Evolutionary conservation across 371 early-diverging fungal genomes (phyloP).

Genomic region (Mortierella sp.): DNA sequence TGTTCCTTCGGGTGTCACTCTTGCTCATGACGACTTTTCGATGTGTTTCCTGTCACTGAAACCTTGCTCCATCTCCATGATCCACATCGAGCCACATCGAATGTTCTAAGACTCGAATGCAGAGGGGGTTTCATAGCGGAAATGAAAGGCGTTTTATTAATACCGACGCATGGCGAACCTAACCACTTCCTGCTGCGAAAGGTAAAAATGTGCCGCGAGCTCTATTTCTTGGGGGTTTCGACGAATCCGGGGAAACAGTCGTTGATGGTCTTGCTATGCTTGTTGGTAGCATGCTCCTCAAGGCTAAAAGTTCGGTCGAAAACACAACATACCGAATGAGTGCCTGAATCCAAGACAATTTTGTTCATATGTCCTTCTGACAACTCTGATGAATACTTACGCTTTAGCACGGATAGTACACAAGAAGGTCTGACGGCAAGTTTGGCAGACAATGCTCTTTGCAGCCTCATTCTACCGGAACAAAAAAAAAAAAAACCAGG

Average conservation of each 20-base stretch:
- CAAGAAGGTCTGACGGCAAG: constrained; percentile 86
- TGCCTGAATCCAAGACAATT: no score
- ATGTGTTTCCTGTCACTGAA: no score
- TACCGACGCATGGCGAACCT: no score
- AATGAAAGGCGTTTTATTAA: no score
- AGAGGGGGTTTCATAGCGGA: no score
- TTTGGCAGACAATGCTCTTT: constrained; percentile 79
- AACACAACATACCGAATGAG: background rate
- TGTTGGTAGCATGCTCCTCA: constrained; percentile 79
- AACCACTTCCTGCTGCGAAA: background rate
- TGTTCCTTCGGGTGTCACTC: no score
- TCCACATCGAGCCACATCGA: no score
- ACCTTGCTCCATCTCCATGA: no score
- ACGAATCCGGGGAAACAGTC: constrained; percentile 84
- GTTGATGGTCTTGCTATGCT: constrained; percentile 81
- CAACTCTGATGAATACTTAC: constrained; percentile 57
- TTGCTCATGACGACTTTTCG: no score
- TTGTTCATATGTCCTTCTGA: no score
- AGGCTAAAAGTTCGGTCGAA: constrained; percentile 55
- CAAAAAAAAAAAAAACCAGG: background rate
- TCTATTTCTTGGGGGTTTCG: constrained; percentile 52
- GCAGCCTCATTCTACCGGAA: constrained; percentile 77
- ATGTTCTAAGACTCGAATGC: no score
- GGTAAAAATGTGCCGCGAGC: background rate
- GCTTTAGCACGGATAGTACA: constrained; percentile 81